Evolutionary conservation across 2,329 filamentous ascomycete species (phyloP), one percentile per base, ranked within the genome.

Genomic region (Aspergillus sclerotialis): DNA sequence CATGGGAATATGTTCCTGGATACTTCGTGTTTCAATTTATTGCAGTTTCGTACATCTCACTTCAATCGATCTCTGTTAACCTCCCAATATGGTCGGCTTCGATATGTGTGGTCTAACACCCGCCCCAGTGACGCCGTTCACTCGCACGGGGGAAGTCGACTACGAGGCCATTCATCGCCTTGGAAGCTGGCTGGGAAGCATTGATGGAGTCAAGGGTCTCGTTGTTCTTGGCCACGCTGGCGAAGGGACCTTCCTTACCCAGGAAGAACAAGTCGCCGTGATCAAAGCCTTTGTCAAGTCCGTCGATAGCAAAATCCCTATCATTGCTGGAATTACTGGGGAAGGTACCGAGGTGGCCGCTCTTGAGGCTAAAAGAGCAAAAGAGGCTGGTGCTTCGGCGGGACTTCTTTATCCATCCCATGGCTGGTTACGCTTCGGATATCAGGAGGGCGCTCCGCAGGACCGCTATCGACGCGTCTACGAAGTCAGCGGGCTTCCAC

Each of bases 401-500:
- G 70, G 70, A 12, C 61, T 74, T 0, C 49, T 74, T 2, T 74
- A 74, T 44, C 70, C 70, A 10, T 70, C 67, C 0, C 70, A 73
- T 36, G 70, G 70, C 36, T 74, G 70, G 70, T 49, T 74, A 15
- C 65, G 70, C n/a, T 74, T 74, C 42, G 70, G 70, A 7, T 73
- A 74, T 44, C 70, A 74, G 43, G 54, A 60, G 9, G 70, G 69
- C 16, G 70, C 70, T 7, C 69, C 70, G 2, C 69, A 73, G 42
- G 69, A 73, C 43, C 62, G 70, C 21, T 73, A 73, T 58, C 63
- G 61, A 48, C 55, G 54, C 1, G 69, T 74, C 6, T 73, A 68
- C 39, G 70, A 72, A 56, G 61, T 63, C 27, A 69, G 65, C 17
- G 58, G 63, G 3, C 56, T 73, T 28, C 70, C 70, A 3, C 54